Base-by-base conservation (phyloP, 192 early-diverging fungal genomes). In the Borealophlyctis nickersoniae region DNA sequence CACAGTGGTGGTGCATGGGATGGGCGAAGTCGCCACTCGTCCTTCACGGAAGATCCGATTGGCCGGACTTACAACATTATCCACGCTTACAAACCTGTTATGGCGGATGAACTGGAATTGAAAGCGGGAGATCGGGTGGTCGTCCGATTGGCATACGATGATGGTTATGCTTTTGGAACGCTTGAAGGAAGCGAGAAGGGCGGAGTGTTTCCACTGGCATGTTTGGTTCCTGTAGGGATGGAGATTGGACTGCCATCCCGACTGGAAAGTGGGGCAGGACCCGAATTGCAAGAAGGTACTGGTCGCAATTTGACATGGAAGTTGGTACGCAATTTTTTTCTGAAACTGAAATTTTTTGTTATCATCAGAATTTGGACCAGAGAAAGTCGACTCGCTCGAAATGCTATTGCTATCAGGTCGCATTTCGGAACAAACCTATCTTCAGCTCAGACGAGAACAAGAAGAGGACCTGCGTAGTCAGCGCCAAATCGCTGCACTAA, bases 341-440 rank as follows among this genome's bases (percentile, higher is more conserved):
- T 45, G 39, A 45, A 19, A 45, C 19, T 45, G 7, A 13, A 7
- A 45, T 11, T 45, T 45, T n/a, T n/a, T n/a, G n/a, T n/a, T n/a
- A 14, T n/a, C 48, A 49, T 54, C 52, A 29, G 11, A 7, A 13
- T 7, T 54, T 9, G 55, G 30, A 48, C 31, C 39, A 23, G 63
- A 65, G 31, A 71, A 71, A 52, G 69, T 71, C 48, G 70, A 72
- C 27, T 61, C 58, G n/a, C 60, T 66, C 4, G 70, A 72, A 34
- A 62, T 72, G 59, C 52, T 72, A n/a, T 35, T 72, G 29, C 57
- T 72, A 49, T 60, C 34, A 26, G 70, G 70, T 2, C 27, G 48
- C 2, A 72, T 72, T 45, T 66, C 70, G 33, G 64, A 67, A 52
- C 27, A 13, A 9, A 66, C 56, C 3, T 66, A 72, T 31, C 58